Percentiles rank a stretch among this genome's conserved stretches.
phyloP scores from a whole-genome alignment of 805 yeast species.

The Yamadazyma kitorensis region DNA sequence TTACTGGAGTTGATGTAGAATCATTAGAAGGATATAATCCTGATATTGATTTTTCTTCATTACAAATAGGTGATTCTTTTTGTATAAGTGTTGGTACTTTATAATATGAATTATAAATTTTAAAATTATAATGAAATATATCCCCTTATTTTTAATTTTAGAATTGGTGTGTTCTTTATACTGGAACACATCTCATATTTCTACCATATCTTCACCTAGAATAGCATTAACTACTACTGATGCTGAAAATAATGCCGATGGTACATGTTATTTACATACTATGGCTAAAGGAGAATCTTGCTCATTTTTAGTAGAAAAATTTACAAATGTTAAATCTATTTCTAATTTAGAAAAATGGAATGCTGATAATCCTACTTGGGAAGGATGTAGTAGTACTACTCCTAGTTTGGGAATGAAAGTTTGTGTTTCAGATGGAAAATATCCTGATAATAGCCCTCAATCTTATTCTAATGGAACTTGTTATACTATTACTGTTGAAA shows the following conservation, averaged over 20 bases:
- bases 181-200: too few species aligned
- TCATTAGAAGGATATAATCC: slow-evolving; percentile 12
- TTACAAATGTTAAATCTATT: slow-evolving; percentile 5
- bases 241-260: slow-evolving; percentile 14
- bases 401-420: slow-evolving; percentile 2
- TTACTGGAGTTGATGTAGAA: slow-evolving; percentile 10
- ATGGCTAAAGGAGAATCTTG: slow-evolving; percentile 13
- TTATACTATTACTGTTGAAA: background rate
- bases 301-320: slow-evolving; percentile 6
- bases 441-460: background rate
- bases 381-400: slow-evolving; percentile 10
- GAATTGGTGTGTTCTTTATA: too few species aligned
- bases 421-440: background rate
- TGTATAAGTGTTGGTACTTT: too few species aligned
- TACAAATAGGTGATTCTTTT: slow-evolving; percentile 10
- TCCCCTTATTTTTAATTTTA: too few species aligned
- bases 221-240: too few species aligned
- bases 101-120: too few species aligned
- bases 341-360: slow-evolving; percentile 10
- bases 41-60: slow-evolving; percentile 5
- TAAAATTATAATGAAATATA: too few species aligned
- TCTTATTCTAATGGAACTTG: background rate
- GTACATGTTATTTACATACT: slow-evolving; percentile 13
- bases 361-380: slow-evolving; percentile 13
- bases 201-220: too few species aligned